phyloP scores from a whole-genome alignment of 116 monocot species.

The Papilionanthe hybrid region DNA sequence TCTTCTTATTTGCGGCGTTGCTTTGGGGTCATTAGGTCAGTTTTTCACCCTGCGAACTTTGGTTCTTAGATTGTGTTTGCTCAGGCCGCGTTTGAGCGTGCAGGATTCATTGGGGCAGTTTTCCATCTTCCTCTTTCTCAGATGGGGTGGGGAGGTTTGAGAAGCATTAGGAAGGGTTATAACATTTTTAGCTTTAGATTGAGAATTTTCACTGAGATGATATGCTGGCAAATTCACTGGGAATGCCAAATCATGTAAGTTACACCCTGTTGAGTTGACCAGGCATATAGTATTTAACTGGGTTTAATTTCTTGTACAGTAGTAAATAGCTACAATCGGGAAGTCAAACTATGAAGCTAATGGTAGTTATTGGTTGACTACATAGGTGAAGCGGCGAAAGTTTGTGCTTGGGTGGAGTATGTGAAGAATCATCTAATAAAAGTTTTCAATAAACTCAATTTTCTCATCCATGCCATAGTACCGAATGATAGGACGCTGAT shows the following conservation, averaged over 20 bases:
- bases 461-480: neutral
- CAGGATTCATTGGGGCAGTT: neutral
- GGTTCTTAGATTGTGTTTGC: conserved; percentile 3
- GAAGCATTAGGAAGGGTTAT: neutral
- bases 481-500: neutral
- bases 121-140: neutral
- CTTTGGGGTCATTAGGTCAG: conserved; percentile 74
- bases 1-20: conserved; percentile 73
- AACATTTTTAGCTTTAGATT: neutral
- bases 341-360: neutral
- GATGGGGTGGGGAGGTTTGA: neutral
- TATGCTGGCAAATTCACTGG: neutral
- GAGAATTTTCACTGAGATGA: neutral
- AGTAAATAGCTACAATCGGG: neutral
- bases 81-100: neutral
- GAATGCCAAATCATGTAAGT: neutral
- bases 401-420: neutral
- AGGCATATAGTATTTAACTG: neutral
- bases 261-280: neutral
- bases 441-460: neutral
- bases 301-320: neutral
- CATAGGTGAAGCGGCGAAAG: neutral
- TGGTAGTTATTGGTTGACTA: neutral
- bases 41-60: neutral
- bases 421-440: neutral